Percentiles rank a stretch among this genome's conserved stretches.
Evolutionary conservation across 1,284 basidiomycete genomes (phyloP).

Genomic region (Moesziomyces aphidis): DNA sequence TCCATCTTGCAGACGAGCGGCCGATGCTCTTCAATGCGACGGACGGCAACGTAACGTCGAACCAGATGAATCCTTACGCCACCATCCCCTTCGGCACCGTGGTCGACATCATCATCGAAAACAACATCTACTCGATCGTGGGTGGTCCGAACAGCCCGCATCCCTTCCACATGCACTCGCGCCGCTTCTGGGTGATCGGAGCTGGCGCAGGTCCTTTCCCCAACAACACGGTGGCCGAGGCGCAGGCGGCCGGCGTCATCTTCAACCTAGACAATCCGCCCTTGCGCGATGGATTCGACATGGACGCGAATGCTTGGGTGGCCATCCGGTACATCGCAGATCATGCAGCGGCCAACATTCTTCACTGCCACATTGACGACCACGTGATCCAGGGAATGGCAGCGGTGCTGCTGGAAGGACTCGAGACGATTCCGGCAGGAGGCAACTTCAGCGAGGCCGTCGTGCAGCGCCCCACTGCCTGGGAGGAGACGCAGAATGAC

Average conservation of each 20-base stretch:
- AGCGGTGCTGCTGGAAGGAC: conserved; percentile 50
- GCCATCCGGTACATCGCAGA: conserved; percentile 48
- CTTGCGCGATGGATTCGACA: conserved; percentile 51
- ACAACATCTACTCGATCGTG: conserved; percentile 51
- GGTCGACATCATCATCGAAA: conserved; percentile 50
- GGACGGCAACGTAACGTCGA: conserved; percentile 25
- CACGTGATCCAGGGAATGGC: conserved; percentile 54
- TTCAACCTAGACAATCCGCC: conserved; percentile 49
- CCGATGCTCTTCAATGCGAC: conserved; percentile 50
- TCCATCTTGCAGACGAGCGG: conserved; percentile 35
- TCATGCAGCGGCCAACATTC: conserved; percentile 47
- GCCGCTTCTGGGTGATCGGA: conserved; percentile 52
- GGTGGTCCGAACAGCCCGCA: conserved; percentile 52
- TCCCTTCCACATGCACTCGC: conserved; percentile 53
- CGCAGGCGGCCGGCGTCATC: conserved; percentile 16
- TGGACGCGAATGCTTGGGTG: conserved; percentile 47
- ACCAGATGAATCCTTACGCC: conserved; percentile 42
- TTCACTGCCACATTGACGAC: conserved; percentile 54
- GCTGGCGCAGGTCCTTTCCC: conserved; percentile 37
- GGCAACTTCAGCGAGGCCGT: conserved; percentile 42
- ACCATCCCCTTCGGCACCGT: conserved; percentile 38
- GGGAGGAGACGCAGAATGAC: conserved; percentile 36
- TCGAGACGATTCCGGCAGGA: conserved; percentile 40
- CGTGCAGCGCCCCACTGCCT: conserved; percentile 19
- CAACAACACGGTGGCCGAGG: conserved; percentile 37